Evolutionary conservation across 2,329 filamentous ascomycete species (phyloP), one percentile per base, ranked within the genome.

Genomic region (Cryphonectria radicalis): DNA sequence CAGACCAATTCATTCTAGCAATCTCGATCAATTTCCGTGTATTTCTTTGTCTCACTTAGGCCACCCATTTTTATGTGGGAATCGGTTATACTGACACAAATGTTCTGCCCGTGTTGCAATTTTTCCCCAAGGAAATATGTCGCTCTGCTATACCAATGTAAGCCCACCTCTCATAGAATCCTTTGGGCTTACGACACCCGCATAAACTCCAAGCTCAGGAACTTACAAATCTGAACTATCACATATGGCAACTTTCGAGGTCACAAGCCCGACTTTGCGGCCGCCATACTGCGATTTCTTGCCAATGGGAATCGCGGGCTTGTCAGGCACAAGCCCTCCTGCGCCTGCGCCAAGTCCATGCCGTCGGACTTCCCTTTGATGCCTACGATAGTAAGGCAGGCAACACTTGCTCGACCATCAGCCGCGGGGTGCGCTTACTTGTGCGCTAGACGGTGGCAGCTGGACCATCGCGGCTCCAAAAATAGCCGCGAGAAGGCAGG

Each of bases 391-490:
- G 40, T 32, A 46, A n/a, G 40, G 40, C 43, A 17, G 40, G 40
- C 43, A 17, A 19, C 37, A n/a, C 40, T 43, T n/a, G 37, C 22
- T 64, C 40, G 25, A 14, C 6, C 40, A 64, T 63, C 66, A 71
- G 66, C 42, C 42, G 66, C 66, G 70, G 66, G 46, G 60, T 63
- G 70, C 70, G 66, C 70, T 66, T 69, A 46, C 70, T 66, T 69
- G 32, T 25, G 66, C 70, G 53, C 70, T 69, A 69, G 62, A 40
- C 22, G 11, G 32, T 28, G 62, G 40, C 6, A 32, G 40, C 62
- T 46, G 40, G 37, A 40, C 25, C 22, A 17, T 64, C 6, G 13
- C 25, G 62, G 32, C 62, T 14, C 62, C 62, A 43, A 64, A 64
- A 64, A 64, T 64, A 64, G n/a, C 62, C 40, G 40, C 62, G 40